Percentiles rank a stretch among this genome's conserved stretches.
Conservation (phyloP, 345 rosid genomes). For the Abelmoschus esculentus region DNA sequence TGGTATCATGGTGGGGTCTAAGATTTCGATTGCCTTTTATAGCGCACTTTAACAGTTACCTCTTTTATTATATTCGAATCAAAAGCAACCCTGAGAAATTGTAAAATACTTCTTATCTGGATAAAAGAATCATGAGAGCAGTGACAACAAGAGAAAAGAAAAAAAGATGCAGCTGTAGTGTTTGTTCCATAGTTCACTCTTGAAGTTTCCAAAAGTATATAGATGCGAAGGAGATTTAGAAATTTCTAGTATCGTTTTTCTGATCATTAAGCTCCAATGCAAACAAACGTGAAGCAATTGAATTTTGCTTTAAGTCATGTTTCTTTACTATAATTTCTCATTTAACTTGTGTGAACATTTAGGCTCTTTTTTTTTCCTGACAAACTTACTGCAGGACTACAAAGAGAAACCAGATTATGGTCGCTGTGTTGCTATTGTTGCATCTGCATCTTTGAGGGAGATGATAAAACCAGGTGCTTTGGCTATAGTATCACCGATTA, state of each 20-base stretch:
- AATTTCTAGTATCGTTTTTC: neutral
- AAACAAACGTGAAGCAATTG: neutral
- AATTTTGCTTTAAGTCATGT: neutral
- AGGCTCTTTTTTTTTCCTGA: neutral
- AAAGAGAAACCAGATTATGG: constrained; percentile 97
- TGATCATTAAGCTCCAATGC: neutral
- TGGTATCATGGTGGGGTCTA: constrained; percentile 80
- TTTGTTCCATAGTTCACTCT: neutral
- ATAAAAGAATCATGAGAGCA: neutral
- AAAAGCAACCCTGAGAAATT: neutral
- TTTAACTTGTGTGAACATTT: neutral
- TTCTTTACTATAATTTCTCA: neutral
- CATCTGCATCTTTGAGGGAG: constrained; percentile 90
- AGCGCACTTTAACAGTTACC: neutral
- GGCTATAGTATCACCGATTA: constrained; percentile 84
- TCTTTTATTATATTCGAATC: neutral
- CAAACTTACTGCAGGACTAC: constrained; percentile 47
- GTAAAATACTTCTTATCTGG: neutral
- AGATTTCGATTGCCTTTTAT: neutral
- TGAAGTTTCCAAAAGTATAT: neutral
- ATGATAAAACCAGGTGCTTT: constrained; percentile 97
- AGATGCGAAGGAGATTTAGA: neutral
- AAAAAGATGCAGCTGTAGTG: neutral
- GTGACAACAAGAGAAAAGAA: neutral
- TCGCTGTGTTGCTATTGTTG: constrained; percentile 97